Base-by-base conservation (phyloP, 108 stramenopile species). In the Fragilaria radians region DNA sequence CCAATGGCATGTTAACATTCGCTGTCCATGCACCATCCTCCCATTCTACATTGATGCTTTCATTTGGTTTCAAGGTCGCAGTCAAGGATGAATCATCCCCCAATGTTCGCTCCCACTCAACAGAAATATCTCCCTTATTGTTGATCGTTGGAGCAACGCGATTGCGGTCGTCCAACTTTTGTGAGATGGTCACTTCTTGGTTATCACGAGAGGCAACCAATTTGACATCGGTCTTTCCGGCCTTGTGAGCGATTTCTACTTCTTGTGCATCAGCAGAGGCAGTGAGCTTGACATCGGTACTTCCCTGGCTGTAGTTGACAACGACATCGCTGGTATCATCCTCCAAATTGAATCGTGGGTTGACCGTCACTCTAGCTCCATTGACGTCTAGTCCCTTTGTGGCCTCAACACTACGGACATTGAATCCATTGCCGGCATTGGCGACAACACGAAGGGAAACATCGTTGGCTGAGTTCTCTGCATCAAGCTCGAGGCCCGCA, bases 1-100 rank as follows among this genome's bases (percentile, higher is more conserved):
- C 78, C 64, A 92, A 75, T 5, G 86, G 86, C 66, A 85, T 77
- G 57, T 80, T 80, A 21, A 92, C 76, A 60, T 83, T 84, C 7
- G 90, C 90, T 2, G 85, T 88, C 90, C 90, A 92, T 24, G 69
- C 85, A 48, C 61, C 65, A 61, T 92, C 90, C 66, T 77, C 78
- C 90, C 90, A 92, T 72, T 88, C 86, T 46, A 92, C 72, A 57
- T 86, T 77, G 11, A 92, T 53, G 31, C 70, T 72, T 36, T 88
- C 85, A 63, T 92, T 78, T 61, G 90, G 90, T 54, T 73, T 86
- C 47, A 92, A 54, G 36, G 79, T 92, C 59, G 90, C 71, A 5
- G 85, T 82, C 42, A 85, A 32, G 22, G 76, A 79, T 49, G 61
- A 79, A 54, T 86, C 85, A 52, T 85, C 84, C 11, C 74, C 82